Percentiles rank a stretch among this genome's conserved stretches.
Evolutionary conservation across 129 eudicot genomes (phyloP).

Genomic region (Flaveria bidentis): DNA sequence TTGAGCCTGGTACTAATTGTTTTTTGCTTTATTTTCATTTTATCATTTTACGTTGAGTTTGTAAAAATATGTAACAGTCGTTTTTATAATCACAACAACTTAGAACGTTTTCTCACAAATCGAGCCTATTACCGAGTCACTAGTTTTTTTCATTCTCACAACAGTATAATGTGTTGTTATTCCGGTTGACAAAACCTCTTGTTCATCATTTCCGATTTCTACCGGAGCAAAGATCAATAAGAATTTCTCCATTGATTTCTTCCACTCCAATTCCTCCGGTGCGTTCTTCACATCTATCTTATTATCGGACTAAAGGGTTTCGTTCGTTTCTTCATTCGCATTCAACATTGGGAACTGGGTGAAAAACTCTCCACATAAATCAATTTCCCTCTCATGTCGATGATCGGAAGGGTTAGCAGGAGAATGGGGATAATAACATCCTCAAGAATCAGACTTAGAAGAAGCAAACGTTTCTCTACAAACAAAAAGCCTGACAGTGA

Average conservation of each 20-base stretch:
- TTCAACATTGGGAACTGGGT: neutral
- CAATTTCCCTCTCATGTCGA: slow-evolving; percentile 1
- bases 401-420: slow-evolving; percentile 29
- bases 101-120: too few species aligned
- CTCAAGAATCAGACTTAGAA: neutral
- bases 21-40: too few species aligned
- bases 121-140: too few species aligned
- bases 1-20: too few species aligned
- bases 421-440: slow-evolving; percentile 22
- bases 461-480: slow-evolving; percentile 36
- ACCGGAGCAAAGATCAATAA: neutral
- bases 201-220: neutral
- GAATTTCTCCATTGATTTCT: neutral
- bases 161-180: too few species aligned
- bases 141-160: too few species aligned
- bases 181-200: neutral
- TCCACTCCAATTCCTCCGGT: neutral
- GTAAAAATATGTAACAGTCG: too few species aligned
- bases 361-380: too few species aligned
- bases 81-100: too few species aligned
- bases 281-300: neutral
- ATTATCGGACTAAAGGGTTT: neutral
- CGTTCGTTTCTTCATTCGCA: neutral
- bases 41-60: too few species aligned
- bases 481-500: slow-evolving; percentile 29